Base-by-base conservation (phyloP, 345 rosid genomes). In the Citrus trifoliata region DNA sequence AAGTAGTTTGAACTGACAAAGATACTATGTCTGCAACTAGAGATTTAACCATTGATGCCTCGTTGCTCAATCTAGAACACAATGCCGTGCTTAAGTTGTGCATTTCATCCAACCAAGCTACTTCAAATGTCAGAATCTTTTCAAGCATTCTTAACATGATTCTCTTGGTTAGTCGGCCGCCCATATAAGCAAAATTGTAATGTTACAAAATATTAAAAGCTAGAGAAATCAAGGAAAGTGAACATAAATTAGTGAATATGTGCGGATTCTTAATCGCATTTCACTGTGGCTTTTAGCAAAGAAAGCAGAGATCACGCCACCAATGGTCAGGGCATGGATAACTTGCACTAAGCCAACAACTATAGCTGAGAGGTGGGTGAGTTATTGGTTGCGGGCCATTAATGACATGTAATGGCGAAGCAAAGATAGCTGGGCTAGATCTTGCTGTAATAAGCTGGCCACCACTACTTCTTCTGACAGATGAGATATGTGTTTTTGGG, bases 281-380 rank as follows among this genome's bases (percentile, higher is more conserved):
- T 91, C 91, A 0, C 77, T 83, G 22, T 93, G 91, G 86, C 75
- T 90, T 40, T 71, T 87, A 13, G 86, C 85, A 14, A 92, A 92
- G 82, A 92, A 90, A 19, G 97, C 92, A 27, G 91, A 87, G 73
- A 94, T 94, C 95, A 94, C 89, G 74, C 98, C 95, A 14, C 97
- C 98, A 4, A 94, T 85, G 42, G 90, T 92, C 24, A 94, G 69
- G 79, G 97, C 98, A 37, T 94, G 92, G 66, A 88, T 77, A 12
- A 94, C 95, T 71, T 94, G 97, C 33, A 92, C 87, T 18, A 93
- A 89, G 25, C 95, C 98, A 30, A 87, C 90, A 51, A 65, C 78
- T 74, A 83, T 48, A 27, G 95, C 95, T 16, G 97, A 85, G 67
- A 92, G 88, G 66, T 3, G 90, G 86, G 78, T 80, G 84, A 71